These are phyloP conservation scores for Colletotrichum sp. DNA, from an alignment of 2,329 filamentous ascomycete genomes.

Conservation along the genomic window DNA sequence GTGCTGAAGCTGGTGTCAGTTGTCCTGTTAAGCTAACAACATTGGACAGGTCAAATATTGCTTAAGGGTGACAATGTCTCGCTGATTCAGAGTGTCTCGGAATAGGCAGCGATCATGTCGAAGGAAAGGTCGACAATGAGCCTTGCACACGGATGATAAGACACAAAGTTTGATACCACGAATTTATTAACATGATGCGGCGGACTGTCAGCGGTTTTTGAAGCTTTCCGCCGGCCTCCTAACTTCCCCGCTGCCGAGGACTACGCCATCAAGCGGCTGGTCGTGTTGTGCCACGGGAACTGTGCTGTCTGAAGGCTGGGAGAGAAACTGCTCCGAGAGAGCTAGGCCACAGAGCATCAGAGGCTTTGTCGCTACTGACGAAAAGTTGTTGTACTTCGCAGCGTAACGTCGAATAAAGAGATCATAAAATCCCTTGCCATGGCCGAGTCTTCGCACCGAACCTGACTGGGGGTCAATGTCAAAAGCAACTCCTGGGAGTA, in stretches of 20 bases:
- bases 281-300: conserved; percentile 81
- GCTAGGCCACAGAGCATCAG: conserved; percentile 75
- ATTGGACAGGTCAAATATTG: conserved; percentile 73
- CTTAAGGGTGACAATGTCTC: conserved; percentile 90
- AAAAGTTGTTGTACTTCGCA: conserved; percentile 36
- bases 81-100: conserved; percentile 71
- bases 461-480: conserved; percentile 61
- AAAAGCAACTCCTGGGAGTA: conserved; percentile 94
- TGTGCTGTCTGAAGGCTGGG: conserved; percentile 56
- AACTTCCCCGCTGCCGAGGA: conserved; percentile 72
- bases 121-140: conserved; percentile 44
- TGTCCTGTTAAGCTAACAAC: conserved; percentile 25
- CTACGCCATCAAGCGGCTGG: conserved; percentile 77
- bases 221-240: conserved; percentile 33
- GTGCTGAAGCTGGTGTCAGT: conserved; percentile 21
- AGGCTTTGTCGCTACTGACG: conserved; percentile 29
- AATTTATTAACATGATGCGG: conserved; percentile 44
- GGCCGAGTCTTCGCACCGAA: conserved; percentile 77
- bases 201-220: conserved; percentile 32
- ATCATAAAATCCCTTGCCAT: conserved; percentile 98
- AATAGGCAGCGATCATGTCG: conserved; percentile 56
- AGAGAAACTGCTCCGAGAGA: conserved; percentile 83
- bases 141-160: background rate
- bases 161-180: conserved; percentile 18
- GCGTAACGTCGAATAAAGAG: conserved; percentile 81